Percentiles rank a stretch among this genome's conserved stretches.
These are phyloP conservation scores for Akanthomyces muscarius DNA, from an alignment of 2,329 filamentous ascomycete genomes.

Conservation along the genomic window DNA sequence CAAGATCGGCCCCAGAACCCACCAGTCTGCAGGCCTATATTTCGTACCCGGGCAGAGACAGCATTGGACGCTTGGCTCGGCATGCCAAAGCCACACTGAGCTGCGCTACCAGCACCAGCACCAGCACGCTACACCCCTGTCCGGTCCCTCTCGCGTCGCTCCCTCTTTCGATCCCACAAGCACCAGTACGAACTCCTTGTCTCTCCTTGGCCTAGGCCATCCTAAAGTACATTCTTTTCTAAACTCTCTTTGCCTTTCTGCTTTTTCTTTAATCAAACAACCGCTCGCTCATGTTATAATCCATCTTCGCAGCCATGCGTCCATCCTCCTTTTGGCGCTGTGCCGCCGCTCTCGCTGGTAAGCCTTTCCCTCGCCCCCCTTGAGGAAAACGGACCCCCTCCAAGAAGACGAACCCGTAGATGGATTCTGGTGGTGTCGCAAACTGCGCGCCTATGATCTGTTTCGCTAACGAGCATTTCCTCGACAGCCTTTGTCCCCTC, in stretches of 20 bases:
- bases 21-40: background rate
- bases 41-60: too few relatives aligned
- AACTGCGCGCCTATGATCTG: too few relatives aligned
- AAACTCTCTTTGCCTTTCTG: background rate
- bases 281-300: constrained; percentile 11
- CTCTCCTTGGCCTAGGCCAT: constrained; percentile 1
- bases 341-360: constrained; percentile 15
- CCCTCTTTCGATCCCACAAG: constrained; percentile 10
- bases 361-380: background rate
- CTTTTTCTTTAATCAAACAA: background rate
- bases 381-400: background rate
- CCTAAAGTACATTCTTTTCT: background rate
- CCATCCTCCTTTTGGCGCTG: constrained; percentile 14
- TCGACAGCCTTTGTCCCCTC: constrained; percentile 20
- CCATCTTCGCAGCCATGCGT: constrained; percentile 6
- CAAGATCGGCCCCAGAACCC: constrained; percentile 1
- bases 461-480: background rate
- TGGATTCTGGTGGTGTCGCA: background rate
- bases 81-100: constrained; percentile 5
- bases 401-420: background rate
- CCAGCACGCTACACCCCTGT: background rate
- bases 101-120: background rate
- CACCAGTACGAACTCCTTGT: background rate
- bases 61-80: too few relatives aligned
- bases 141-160: background rate